Base-by-base conservation (phyloP, 768 basidiomycete genomes). In the Tephrocybe rancida region DNA sequence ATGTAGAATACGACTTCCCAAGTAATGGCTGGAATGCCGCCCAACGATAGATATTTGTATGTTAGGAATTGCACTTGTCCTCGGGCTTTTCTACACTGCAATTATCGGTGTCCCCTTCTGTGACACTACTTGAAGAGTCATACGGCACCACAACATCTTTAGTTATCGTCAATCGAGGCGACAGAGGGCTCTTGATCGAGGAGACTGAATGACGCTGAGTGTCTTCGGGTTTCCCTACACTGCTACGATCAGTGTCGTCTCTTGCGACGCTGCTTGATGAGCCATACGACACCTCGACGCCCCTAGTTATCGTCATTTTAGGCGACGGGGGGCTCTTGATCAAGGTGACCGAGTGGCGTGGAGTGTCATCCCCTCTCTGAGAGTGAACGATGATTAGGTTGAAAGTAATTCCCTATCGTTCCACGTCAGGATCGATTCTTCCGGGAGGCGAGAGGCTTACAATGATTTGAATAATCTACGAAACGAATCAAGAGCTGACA, bases 301-400 rank as follows among this genome's bases (percentile, higher is more conserved):
- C 56, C n/a, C 45, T 50, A 10, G 32, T 57, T 34, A 58, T 58
- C 44, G 51, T 22, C 52, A 58, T 46, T 1, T 43, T 37, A 22
- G 44, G 41, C 18, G 39, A 32, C 3, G 56, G 43, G 30, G 44
- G 37, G 19, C 50, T 52, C 42, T 25, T 44, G 22, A 35, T 41
- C 18, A 51, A 48, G n/a, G n/a, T n/a, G 3, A 39, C 30, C 7
- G 48, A 49, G 39, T 50, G 47, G n/a, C 11, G 39, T 3, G 25
- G 38, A 11, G 22, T 29, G 30, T 41, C 37, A 24, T 29, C 32
- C 7, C 37, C 19, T 38, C 44, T 19, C 42, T 44, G 29, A 10
- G 44, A 54, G 24, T 52, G 48, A 10, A 44, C 44, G n/a, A 58
- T 58, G 6, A 54, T 54, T 18, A 58, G 37, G 35, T 58, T 58